A percentile compares a stretch with the other conserved stretches of the same genome.
These are phyloP conservation scores for Cucurbita argyrosperma DNA, from an alignment of 306 rosid genomes.

Conservation along the genomic window DNA sequence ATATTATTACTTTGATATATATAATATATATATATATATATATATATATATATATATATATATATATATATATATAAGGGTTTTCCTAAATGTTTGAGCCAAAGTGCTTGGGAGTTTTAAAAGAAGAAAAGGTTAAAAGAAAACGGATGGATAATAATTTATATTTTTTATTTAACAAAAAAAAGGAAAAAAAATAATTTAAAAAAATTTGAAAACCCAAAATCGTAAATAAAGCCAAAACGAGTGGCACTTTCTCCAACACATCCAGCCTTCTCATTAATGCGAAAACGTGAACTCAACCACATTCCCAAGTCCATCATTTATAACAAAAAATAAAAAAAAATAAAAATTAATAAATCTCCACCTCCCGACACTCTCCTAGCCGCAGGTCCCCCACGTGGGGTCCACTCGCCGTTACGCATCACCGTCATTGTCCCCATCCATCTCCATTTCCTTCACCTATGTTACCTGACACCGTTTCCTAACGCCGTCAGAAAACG, in stretches of 20 bases:
- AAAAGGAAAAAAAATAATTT: too few species aligned
- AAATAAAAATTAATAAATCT: not conserved
- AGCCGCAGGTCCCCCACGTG: not conserved
- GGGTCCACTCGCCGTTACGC: slow-evolving; percentile 14
- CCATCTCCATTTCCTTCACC: not conserved
- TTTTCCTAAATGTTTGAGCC: not conserved
- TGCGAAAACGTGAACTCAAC: slow-evolving; percentile 23
- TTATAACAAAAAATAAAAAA: not conserved
- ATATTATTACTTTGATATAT: not conserved
- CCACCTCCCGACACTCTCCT: not conserved
- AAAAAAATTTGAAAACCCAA: not conserved
- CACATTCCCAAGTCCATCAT: not conserved
- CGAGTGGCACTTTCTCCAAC: not conserved
- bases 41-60: too few species aligned
- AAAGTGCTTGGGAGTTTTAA: not conserved
- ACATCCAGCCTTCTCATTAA: slow-evolving; percentile 16
- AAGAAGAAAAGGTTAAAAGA: not conserved
- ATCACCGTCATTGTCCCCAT: slow-evolving; percentile 6
- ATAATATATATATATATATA: too few species aligned
- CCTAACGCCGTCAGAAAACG: not conserved
- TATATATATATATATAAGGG: not conserved
- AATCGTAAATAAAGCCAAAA: not conserved
- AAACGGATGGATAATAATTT: not conserved
- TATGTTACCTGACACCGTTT: slow-evolving; percentile 1
- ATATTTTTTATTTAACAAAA: too few species aligned